phyloP scores from a whole-genome alignment of 2,329 filamentous ascomycete species.

The Xylariomycetidae sp. region DNA sequence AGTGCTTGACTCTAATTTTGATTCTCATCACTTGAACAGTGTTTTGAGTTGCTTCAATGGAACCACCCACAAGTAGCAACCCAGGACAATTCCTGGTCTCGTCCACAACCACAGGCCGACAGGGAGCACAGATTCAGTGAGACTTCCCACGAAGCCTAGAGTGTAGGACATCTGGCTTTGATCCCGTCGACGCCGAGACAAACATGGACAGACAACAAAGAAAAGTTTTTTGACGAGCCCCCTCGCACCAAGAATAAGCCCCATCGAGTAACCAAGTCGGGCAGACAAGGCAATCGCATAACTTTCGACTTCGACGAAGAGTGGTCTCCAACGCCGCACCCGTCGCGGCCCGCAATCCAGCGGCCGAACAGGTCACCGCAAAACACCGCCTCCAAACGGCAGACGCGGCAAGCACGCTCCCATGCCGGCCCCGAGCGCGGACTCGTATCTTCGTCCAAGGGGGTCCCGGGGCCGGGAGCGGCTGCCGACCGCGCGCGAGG shows the following conservation, averaged over 20 bases:
- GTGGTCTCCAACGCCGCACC: constrained; percentile 47
- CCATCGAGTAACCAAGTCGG: constrained; percentile 90
- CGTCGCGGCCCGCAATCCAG: constrained; percentile 36
- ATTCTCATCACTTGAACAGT: constrained; percentile 84
- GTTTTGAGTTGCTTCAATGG: constrained; percentile 35
- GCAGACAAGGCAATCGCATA: constrained; percentile 83
- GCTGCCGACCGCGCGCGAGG: constrained; percentile 10
- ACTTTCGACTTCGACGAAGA: constrained; percentile 94
- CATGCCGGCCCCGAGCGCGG: constrained; percentile 43
- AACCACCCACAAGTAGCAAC: constrained; percentile 6
- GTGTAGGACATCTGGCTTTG: constrained; percentile 25
- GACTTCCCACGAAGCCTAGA: constrained; percentile 28
- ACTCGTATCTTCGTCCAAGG: constrained; percentile 87
- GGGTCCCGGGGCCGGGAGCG: constrained; percentile 36
- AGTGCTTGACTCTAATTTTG: constrained; percentile 99
- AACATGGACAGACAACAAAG: constrained; percentile 33
- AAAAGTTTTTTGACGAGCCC: constrained; percentile 46
- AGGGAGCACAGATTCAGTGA: no score
- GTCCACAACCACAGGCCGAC: no score
- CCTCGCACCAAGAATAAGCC: constrained; percentile 99
- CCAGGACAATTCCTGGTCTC: no score
- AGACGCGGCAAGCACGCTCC: constrained; percentile 12
- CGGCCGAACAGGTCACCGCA: constrained; percentile 25
- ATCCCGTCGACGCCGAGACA: not conserved
- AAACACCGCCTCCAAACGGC: constrained; percentile 12